These are phyloP conservation scores for Lactarius akahatsu DNA, from an alignment of 768 basidiomycete genomes.

Conservation along the genomic window DNA sequence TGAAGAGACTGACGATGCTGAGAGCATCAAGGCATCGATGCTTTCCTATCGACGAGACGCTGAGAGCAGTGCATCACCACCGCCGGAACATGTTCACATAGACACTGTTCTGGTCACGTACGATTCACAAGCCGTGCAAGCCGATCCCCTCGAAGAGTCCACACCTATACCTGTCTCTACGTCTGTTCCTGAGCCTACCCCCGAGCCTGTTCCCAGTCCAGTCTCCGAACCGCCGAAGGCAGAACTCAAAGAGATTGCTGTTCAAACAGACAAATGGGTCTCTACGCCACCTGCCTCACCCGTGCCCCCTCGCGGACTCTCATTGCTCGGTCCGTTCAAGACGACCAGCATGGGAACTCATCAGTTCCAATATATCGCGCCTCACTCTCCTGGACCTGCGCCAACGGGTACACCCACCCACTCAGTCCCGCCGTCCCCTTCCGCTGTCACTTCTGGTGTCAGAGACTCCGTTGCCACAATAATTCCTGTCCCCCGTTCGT, in stretches of 20 bases:
- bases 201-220: constrained; percentile 30
- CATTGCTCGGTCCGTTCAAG: constrained; percentile 44
- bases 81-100: constrained; percentile 19
- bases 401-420: constrained; percentile 37
- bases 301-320: constrained; percentile 33
- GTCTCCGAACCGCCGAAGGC: constrained; percentile 48
- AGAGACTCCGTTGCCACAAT: constrained; percentile 56
- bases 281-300: constrained; percentile 41
- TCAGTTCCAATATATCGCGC: constrained; percentile 64
- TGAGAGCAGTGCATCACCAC: constrained; percentile 18
- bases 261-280: constrained; percentile 76
- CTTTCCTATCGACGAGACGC: constrained; percentile 35
- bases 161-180: constrained; percentile 2
- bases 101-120: constrained; percentile 43
- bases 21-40: constrained; percentile 72
- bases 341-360: constrained; percentile 59
- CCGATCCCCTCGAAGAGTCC: constrained; percentile 34
- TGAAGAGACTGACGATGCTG: constrained; percentile 55
- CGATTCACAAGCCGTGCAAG: constrained; percentile 47
- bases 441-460: constrained; percentile 46
- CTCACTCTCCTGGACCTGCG: constrained; percentile 43
- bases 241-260: constrained; percentile 69
- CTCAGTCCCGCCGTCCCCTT: constrained; percentile 41
- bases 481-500: constrained; percentile 48
- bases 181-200: constrained; percentile 20